Evolutionary conservation across 441 rosid genomes (phyloP), one percentile per base, ranked within the genome.

Genomic region (Omphalea diandra): DNA sequence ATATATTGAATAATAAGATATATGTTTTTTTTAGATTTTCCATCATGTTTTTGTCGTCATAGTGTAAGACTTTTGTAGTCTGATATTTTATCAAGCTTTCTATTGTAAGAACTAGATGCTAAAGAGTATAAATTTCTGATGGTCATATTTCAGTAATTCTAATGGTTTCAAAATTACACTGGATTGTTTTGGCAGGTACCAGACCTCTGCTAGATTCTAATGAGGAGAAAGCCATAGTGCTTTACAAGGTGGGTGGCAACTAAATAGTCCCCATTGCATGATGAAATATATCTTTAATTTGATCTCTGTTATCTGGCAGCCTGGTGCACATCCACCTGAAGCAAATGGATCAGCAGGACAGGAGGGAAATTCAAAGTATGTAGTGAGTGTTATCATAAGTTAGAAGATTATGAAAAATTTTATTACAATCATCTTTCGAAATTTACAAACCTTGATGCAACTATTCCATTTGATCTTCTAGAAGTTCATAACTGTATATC

Each of bases 141-240:
- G 36, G 55, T 22, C 24, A 36, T 47, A 7, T 63, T 74, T 52
- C 22, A 22, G 10, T 43, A 43, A 43, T 52, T 12, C 17, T 3
- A 35, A 57, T 54, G 63, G 60, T 32, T 69, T 62, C 49, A 40
- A 58, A 12, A 41, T 79, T 49, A 58, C 36, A 62, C 68, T 46
- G 32, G 6, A 44, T 56, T 56, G 46, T 58, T 82, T 83, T 65
- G 64, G 75, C 89, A 94, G 98, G 90, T 40, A 70, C 70, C 67
- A 84, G 75, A 77, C 74, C 82, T 66, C 40, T 81, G 50, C 71
- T 73, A 65, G 86, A 85, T 57, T 66, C 83, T 63, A 82, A 57
- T 22, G 95, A 89, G 72, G 95, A 91, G 83, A 93, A 87, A 84
- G 97, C 99, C 68, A 88, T 95, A 70, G 91, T 93, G 67, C 90